Base-by-base conservation (phyloP, 257 asterid species). In the Jacaranda mimosifolia region DNA sequence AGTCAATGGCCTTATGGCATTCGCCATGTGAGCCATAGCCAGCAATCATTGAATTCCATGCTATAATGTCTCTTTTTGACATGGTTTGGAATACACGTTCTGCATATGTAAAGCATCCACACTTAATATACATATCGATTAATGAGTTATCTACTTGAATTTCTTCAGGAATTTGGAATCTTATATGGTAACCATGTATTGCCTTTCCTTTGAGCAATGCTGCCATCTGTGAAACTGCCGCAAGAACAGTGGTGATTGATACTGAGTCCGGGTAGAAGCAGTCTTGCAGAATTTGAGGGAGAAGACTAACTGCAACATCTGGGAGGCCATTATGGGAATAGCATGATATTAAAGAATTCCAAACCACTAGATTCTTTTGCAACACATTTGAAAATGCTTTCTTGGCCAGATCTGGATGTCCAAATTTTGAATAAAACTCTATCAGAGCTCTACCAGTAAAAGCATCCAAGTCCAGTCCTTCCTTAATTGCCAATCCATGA, bases 11-110 rank as follows among this genome's bases (percentile, higher is more conserved):
- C 83, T 84, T 88, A 10, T 11, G 81, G 75, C 97, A 90, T 36
- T 88, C 84, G 8, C 97, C 91, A 3, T 93, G 95, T 1, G 93
- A 91, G 48, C 99, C 98, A 70, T 86, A 87, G n/a, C 98, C 98
- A 10, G 89, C 74, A 46, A 95, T 87, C 92, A 93, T 91, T 0
- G 96, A 84, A 58, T 95, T 93, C 97, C 97, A 95, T 0, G 98
- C 82, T 12, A 93, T 87, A 7, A 84, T 13, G 72, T 89, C 92
- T 77, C 87, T 85, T 48, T 62, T 39, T 8, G 76, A 60, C 92
- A 87, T 82, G 49, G 72, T 81, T n/a, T 71, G 65, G 72, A 95
- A 89, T 57, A 90, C 63, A 43, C 62, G 32, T 56, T 87, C 78
- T 11, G 97, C 97, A 19, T 88, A 88, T 13, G 53, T 78, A 15